phyloP scores from a whole-genome alignment of 805 yeast genomes.

The Hemisphaericaspora nanyangensis region DNA sequence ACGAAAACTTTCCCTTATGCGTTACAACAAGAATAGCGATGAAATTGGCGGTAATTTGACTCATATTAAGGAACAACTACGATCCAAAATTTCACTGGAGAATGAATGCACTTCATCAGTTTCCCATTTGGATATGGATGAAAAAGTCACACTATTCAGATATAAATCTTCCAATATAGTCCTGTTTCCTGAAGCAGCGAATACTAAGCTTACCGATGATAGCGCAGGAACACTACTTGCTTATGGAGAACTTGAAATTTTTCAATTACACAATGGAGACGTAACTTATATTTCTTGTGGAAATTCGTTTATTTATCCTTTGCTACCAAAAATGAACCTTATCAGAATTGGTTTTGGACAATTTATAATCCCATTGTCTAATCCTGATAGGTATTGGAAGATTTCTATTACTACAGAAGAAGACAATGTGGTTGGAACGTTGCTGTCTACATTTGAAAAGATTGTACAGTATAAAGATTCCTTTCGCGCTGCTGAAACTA shows the following conservation, averaged over 20 bases:
- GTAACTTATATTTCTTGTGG: constrained; percentile 67
- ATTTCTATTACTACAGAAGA: constrained; percentile 37
- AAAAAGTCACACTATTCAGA: constrained; percentile 33
- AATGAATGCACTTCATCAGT: neutral
- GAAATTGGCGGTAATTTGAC: constrained; percentile 6
- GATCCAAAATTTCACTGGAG: neutral
- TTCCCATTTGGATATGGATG: constrained; percentile 24
- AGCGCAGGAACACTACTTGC: constrained; percentile 49
- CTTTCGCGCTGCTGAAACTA: constrained; percentile 9
- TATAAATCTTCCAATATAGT: constrained; percentile 29
- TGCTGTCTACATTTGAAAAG: constrained; percentile 36
- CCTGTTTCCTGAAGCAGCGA: constrained; percentile 23
- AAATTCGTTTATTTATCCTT: constrained; percentile 64
- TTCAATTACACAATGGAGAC: constrained; percentile 52
- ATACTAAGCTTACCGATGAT: constrained; percentile 9
- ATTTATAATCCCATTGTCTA: constrained; percentile 62
- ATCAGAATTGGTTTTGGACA: constrained; percentile 45
- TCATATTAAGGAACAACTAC: constrained; percentile 1
- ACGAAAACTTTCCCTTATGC: constrained; percentile 34
- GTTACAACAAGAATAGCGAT: constrained; percentile 31
- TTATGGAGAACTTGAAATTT: constrained; percentile 57
- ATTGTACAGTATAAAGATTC: constrained; percentile 43
- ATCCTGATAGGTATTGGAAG: constrained; percentile 77
- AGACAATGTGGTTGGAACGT: constrained; percentile 16
- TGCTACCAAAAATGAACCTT: constrained; percentile 60